Percentiles rank a stretch among this genome's conserved stretches.
phyloP scores from a whole-genome alignment of 768 basidiomycete genomes.

The Holtermannia corniformis region DNA sequence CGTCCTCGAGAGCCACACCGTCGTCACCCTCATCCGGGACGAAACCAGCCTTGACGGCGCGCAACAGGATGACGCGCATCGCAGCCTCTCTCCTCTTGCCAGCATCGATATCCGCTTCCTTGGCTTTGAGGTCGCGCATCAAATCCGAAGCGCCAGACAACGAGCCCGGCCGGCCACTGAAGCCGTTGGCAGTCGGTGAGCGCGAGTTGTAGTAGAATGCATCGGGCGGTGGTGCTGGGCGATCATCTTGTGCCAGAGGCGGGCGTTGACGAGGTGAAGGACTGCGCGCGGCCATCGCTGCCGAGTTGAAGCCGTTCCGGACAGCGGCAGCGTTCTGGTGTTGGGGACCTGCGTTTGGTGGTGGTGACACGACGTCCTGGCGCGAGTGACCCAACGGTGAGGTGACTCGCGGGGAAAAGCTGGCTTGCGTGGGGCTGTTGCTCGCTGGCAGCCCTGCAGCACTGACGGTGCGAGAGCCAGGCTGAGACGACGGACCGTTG shows the following conservation, averaged over 20 bases:
- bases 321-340: slow-evolving; percentile 16
- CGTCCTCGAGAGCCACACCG: slow-evolving; percentile 43
- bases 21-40: slow-evolving; percentile 48
- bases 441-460: too few relatives aligned
- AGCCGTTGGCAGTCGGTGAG: slow-evolving; percentile 34
- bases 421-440: slow-evolving; percentile 20
- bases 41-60: slow-evolving; percentile 71
- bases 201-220: slow-evolving; percentile 49
- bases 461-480: neutral
- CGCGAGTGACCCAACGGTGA: too few relatives aligned
- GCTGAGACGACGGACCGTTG: slow-evolving; percentile 4
- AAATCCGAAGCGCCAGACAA: slow-evolving; percentile 50
- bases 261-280: slow-evolving; percentile 44
- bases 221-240: slow-evolving; percentile 50
- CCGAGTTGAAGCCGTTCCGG: slow-evolving; percentile 37
- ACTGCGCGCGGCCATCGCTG: slow-evolving; percentile 49
- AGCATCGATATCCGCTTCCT: slow-evolving; percentile 69
- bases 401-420: slow-evolving; percentile 9
- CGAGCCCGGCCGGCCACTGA: slow-evolving; percentile 19
- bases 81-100: slow-evolving; percentile 69
- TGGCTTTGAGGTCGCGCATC: slow-evolving; percentile 66
- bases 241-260: slow-evolving; percentile 18
- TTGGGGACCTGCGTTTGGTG: slow-evolving; percentile 20
- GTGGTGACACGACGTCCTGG: too few relatives aligned
- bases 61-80: slow-evolving; percentile 69